Conservation (phyloP, 1,284 basidiomycete species). For the Fomitopsis betulina region DNA sequence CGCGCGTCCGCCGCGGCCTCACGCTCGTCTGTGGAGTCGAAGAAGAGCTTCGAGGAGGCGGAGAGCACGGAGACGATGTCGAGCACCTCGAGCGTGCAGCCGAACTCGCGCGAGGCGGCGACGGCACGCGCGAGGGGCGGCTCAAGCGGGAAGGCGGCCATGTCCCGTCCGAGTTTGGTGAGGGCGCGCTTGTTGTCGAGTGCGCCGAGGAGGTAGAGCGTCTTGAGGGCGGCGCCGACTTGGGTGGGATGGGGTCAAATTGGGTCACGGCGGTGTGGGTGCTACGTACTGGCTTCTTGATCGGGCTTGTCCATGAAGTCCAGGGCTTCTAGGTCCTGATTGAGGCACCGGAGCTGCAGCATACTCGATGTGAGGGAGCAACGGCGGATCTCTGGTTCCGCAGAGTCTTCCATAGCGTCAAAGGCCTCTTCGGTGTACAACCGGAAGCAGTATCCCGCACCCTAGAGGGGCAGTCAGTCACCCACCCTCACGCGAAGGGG, state of each 20-base stretch:
- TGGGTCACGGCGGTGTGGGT: background rate
- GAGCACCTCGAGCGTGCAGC: slow-evolving; percentile 72
- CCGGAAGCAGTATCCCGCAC: slow-evolving; percentile 81
- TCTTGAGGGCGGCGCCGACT: slow-evolving; percentile 72
- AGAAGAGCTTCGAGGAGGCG: slow-evolving; percentile 70
- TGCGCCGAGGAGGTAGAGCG: slow-evolving; percentile 73
- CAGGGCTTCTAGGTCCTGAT: slow-evolving; percentile 72
- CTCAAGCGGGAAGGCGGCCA: slow-evolving; percentile 84
- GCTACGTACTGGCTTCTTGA: slow-evolving; percentile 55
- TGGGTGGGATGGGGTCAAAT: background rate
- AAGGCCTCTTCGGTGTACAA: slow-evolving; percentile 84
- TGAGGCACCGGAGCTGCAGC: slow-evolving; percentile 81
- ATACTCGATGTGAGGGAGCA: slow-evolving; percentile 81
- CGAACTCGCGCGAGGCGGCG: slow-evolving; percentile 65
- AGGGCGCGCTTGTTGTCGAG: slow-evolving; percentile 60
- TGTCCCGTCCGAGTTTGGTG: slow-evolving; percentile 68
- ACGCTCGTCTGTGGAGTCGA: slow-evolving; percentile 66
- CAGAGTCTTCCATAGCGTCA: slow-evolving; percentile 56
- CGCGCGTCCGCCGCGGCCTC: slow-evolving; percentile 68
- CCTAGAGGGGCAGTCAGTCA: slow-evolving; percentile 33
- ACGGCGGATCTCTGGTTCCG: slow-evolving; percentile 86
- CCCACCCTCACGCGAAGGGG: background rate
- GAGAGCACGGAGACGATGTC: slow-evolving; percentile 79
- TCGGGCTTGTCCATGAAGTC: slow-evolving; percentile 87
- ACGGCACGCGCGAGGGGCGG: slow-evolving; percentile 77